Evolutionary conservation across 805 yeast species (phyloP).

Genomic region (Candida ponderosae): DNA sequence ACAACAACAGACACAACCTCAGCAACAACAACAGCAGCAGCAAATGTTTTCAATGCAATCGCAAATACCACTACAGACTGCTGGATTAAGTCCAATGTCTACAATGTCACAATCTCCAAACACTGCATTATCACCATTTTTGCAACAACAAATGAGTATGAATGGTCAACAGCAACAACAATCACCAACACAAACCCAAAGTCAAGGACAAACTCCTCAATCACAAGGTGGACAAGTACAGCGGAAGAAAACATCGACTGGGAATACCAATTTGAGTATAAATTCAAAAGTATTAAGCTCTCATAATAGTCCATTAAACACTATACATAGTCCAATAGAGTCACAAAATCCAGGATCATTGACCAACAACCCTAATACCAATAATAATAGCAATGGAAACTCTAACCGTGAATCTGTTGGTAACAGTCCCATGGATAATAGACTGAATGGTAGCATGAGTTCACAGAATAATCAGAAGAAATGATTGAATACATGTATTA

Average conservation of each 20-base stretch:
- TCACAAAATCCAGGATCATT: not conserved
- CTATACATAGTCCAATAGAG: not conserved
- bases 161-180: constrained; percentile 1
- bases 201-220: too few relatives aligned
- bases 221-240: not conserved
- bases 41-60: constrained; percentile 6
- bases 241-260: too few relatives aligned
- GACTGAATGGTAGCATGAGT: not conserved
- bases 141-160: constrained; percentile 6
- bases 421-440: constrained; percentile 1
- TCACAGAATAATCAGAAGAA: too few relatives aligned
- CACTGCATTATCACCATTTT: constrained; percentile 3
- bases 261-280: too few relatives aligned
- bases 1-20: constrained; percentile 5
- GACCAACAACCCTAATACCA: too few relatives aligned
- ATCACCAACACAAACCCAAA: too few relatives aligned
- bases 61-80: constrained; percentile 5
- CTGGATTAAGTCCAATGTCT: constrained; percentile 7
- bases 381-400: too few relatives aligned
- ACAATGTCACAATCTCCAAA: constrained; percentile 17
- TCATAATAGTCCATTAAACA: not conserved
- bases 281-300: too few relatives aligned
- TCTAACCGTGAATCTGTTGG: not conserved
- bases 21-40: constrained; percentile 2
- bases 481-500: too few relatives aligned